Evolutionary conservation across 2,329 filamentous ascomycete genomes (phyloP).

Genomic region (Fusarium setosum): DNA sequence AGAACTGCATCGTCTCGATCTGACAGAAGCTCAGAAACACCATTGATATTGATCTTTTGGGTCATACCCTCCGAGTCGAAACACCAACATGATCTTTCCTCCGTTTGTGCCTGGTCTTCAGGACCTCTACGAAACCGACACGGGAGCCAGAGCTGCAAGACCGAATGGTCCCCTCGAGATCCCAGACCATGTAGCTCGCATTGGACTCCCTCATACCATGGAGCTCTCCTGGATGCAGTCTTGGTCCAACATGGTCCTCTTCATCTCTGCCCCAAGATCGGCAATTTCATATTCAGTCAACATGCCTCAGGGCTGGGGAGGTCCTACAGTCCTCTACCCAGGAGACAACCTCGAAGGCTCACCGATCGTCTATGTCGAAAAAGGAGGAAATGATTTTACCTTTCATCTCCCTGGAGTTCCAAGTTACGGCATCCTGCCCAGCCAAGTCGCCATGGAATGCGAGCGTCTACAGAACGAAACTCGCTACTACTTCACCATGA

Average conservation of each 20-base stretch:
- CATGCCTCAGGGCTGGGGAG: slow-evolving; percentile 25
- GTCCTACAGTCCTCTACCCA: slow-evolving; percentile 6
- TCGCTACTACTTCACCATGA: slow-evolving; percentile 24
- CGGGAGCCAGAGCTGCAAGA: neutral
- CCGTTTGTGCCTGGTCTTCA: slow-evolving; percentile 15
- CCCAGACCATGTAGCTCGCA: slow-evolving; percentile 14
- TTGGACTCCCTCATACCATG: slow-evolving; percentile 29
- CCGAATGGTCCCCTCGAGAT: slow-evolving; percentile 3
- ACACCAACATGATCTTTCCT: slow-evolving; percentile 20
- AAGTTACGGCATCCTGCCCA: slow-evolving; percentile 2
- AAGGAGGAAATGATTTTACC: neutral
- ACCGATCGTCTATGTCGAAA: slow-evolving; percentile 6
- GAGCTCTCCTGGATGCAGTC: slow-evolving; percentile 29
- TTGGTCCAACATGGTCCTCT: slow-evolving; percentile 10
- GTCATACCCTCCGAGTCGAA: no score
- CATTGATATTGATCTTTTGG: no score
- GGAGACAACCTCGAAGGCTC: slow-evolving; percentile 3
- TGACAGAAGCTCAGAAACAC: no score
- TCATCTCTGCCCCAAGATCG: slow-evolving; percentile 6
- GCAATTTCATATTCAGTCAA: slow-evolving; percentile 9
- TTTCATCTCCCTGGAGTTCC: slow-evolving; percentile 25
- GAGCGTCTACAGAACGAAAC: neutral
- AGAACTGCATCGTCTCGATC: no score
- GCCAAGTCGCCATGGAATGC: slow-evolving; percentile 9
- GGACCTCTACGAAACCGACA: slow-evolving; percentile 1